These are phyloP conservation scores for Scytalidium lignicola DNA, from an alignment of 2,329 filamentous ascomycete genomes.

Conservation along the genomic window DNA sequence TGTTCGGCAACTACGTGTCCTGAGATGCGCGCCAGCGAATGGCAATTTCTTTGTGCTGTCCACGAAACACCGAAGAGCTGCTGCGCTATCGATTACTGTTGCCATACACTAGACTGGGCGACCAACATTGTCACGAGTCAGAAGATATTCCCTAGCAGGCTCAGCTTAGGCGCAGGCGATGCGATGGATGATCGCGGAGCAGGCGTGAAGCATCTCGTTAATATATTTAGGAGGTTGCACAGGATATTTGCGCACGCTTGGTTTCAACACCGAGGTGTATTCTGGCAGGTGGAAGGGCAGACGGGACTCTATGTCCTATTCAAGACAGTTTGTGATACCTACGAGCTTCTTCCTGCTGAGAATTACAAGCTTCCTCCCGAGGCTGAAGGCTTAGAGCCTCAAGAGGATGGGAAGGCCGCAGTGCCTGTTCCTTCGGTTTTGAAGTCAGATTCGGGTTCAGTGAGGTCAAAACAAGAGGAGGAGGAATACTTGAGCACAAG, in stretches of 20 bases:
- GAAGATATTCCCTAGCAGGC: slow-evolving; percentile 87
- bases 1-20: slow-evolving; percentile 88
- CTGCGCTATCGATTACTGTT: slow-evolving; percentile 98
- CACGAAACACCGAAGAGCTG: slow-evolving; percentile 96
- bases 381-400: slow-evolving; percentile 73
- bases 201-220: slow-evolving; percentile 80
- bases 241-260: slow-evolving; percentile 97
- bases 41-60: slow-evolving; percentile 98
- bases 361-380: slow-evolving; percentile 95
- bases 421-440: slow-evolving; percentile 28
- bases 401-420: slow-evolving; percentile 35
- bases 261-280: slow-evolving; percentile 94
- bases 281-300: slow-evolving; percentile 87
- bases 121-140: slow-evolving; percentile 90
- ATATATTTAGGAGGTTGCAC: slow-evolving; percentile 91
- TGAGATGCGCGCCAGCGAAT: slow-evolving; percentile 97
- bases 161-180: slow-evolving; percentile 30
- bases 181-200: slow-evolving; percentile 53
- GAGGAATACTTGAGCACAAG: slow-evolving; percentile 49
- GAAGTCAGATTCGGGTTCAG: slow-evolving; percentile 28
- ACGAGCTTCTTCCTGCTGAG: slow-evolving; percentile 82
- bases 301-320: slow-evolving; percentile 95
- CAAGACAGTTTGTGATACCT: slow-evolving; percentile 93
- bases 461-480: slow-evolving; percentile 33
- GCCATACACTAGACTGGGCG: slow-evolving; percentile 96